Evolutionary conservation across 495 filamentous ascomycete species (phyloP).

Genomic region (Xylaria longipes): DNA sequence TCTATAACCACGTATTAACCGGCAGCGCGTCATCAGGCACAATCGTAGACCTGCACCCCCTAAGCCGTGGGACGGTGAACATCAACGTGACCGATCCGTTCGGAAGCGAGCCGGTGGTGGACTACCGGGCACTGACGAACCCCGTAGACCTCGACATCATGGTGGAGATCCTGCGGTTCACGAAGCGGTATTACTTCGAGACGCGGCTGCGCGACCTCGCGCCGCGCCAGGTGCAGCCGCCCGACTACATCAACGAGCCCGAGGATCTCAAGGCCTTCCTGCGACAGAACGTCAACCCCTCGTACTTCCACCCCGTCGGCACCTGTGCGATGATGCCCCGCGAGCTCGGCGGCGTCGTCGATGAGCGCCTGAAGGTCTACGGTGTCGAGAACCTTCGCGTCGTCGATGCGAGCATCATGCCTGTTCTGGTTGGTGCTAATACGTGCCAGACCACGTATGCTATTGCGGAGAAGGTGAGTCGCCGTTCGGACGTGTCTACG

Average conservation of each 20-base stretch:
- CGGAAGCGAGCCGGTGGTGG: slow-evolving; percentile 48
- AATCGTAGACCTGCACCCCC: slow-evolving; percentile 51
- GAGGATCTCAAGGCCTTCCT: slow-evolving; percentile 42
- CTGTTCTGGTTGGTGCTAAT: slow-evolving; percentile 47
- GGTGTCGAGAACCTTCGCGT: slow-evolving; percentile 47
- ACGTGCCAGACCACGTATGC: slow-evolving; percentile 53
- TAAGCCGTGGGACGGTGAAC: slow-evolving; percentile 54
- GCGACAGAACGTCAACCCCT: slow-evolving; percentile 41
- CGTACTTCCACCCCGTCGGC: slow-evolving; percentile 53
- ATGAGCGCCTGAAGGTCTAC: slow-evolving; percentile 51
- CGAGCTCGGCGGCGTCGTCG: slow-evolving; percentile 60
- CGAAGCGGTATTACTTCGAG: slow-evolving; percentile 46
- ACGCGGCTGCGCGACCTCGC: slow-evolving; percentile 37
- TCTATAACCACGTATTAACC: slow-evolving; percentile 49
- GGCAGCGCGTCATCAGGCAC: slow-evolving; percentile 43
- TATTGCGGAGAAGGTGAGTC: slow-evolving; percentile 50
- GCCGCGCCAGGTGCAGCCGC: slow-evolving; percentile 42
- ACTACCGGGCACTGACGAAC: slow-evolving; percentile 58
- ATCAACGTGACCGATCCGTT: slow-evolving; percentile 49
- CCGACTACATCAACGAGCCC: slow-evolving; percentile 38
- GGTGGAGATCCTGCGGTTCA: slow-evolving; percentile 50
- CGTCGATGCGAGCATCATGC: slow-evolving; percentile 53
- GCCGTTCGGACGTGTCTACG: not conserved
- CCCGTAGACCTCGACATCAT: slow-evolving; percentile 53
- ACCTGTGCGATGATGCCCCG: slow-evolving; percentile 64